Evolutionary conservation across 208 protist genomes (phyloP), one percentile per base, ranked within the genome.

Genomic region (Trypanosoma rangeli): DNA sequence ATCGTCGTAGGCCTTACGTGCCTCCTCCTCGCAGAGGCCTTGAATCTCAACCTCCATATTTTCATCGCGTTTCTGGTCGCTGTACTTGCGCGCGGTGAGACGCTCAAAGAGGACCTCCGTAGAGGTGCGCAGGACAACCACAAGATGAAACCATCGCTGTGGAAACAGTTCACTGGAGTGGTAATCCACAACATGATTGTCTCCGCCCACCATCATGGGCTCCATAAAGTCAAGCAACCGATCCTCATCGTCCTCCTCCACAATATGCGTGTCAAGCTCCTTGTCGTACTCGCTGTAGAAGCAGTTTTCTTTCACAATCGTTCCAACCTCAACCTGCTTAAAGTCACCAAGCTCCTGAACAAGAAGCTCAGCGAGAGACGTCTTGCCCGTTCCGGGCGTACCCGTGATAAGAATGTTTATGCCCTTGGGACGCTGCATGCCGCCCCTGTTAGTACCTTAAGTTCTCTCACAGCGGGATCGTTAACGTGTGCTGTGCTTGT

Each of bases 21-120:
- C 98, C 74, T 99, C 98, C 56, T 98, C 95, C 44, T 98, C 84
- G 64, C 95, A 90, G n/a, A 99, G 85, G 65, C 95, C 86, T 82
- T 98, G 97, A 75, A 99, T 99, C 76, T 99, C 98, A 46, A 91
- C 94, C 83, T 99, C 94, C 52, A 99, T 87, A 83, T 99, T 99
- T 56, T 99, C 97, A n/a, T 82, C 59, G 20, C 97, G 83, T 79
- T 99, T 99, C 26, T 82, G 79, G 35, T 94, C 73, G 56, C 74
- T 86, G 83, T 99, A 99, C 49, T 86, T 80, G 44, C 97, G 93
- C 22, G 81, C 89, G 22, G 70, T 75, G 24, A 99, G 82, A 15
- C 98, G 86, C 49, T 98, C 86, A 74, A 94, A 98, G 0, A 99
- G 83, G 24, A 89, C 53, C 68, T 84, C 82, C 35, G 91, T 99